Conservation (phyloP, 1,284 basidiomycete species). For the Pseudozyma tsukubaensis region DNA sequence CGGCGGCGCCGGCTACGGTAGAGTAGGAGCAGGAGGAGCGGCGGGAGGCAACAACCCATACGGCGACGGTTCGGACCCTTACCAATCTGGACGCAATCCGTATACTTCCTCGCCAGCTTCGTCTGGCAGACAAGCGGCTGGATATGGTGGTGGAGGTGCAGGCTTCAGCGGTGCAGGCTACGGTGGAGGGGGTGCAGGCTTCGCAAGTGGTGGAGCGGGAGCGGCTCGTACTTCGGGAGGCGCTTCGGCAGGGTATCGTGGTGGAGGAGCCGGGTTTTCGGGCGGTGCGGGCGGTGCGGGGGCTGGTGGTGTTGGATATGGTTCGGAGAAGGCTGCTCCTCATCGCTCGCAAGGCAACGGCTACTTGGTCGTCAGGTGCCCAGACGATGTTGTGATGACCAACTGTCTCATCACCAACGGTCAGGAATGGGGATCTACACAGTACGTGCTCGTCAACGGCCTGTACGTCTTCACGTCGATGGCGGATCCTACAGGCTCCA, state of each 20-base stretch:
- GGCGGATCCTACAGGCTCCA: constrained; percentile 58
- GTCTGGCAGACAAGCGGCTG: constrained; percentile 23
- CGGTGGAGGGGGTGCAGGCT: constrained; percentile 29
- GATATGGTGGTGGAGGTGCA: constrained; percentile 34
- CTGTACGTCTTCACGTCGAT: constrained; percentile 63
- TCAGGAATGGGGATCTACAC: constrained; percentile 64
- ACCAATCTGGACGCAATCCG: constrained; percentile 27
- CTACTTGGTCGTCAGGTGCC: constrained; percentile 56
- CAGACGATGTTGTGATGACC: constrained; percentile 53
- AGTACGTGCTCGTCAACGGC: constrained; percentile 64
- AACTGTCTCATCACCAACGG: constrained; percentile 64
- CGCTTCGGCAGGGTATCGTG: constrained; percentile 19
- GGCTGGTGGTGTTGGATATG: constrained; percentile 28
- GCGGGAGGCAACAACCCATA: constrained; percentile 35
- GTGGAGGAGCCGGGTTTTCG: constrained; percentile 32
- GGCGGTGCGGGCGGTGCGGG: constrained; percentile 31
- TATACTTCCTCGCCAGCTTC: constrained; percentile 30
- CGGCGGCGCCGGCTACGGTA: constrained; percentile 42
- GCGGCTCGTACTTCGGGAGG: constrained; percentile 11
- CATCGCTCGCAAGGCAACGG: constrained; percentile 21
- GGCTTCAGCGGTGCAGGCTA: constrained; percentile 33
- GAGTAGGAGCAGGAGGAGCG: constrained; percentile 20
- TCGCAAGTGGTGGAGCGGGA: constrained; percentile 17
- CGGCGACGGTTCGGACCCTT: constrained; percentile 27
- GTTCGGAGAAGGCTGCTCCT: constrained; percentile 30